These are phyloP conservation scores for Aspergillus hiratsukae DNA, from an alignment of 2,329 filamentous ascomycete genomes.

Conservation along the genomic window DNA sequence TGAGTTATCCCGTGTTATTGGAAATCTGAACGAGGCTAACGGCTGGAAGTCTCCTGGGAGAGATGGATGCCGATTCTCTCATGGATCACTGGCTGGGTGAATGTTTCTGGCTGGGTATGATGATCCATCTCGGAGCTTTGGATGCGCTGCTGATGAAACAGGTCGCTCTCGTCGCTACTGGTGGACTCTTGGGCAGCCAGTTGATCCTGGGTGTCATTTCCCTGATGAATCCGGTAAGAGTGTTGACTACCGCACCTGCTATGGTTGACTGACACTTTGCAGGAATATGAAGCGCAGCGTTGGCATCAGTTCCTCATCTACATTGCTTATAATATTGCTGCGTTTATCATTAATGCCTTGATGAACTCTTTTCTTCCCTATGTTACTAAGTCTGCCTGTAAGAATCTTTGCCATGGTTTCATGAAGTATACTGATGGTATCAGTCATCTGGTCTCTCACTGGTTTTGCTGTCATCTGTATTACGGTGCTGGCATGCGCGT, in stretches of 20 bases:
- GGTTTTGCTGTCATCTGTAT: conserved; percentile 69
- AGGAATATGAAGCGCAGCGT: conserved; percentile 50
- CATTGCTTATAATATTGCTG: conserved; percentile 57
- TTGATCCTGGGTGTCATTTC: conserved; percentile 63
- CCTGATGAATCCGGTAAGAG: conserved; percentile 50
- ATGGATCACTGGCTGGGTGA: conserved; percentile 65
- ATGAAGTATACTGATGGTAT: background rate
- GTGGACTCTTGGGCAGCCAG: conserved; percentile 62
- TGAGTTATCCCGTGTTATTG: conserved; percentile 31
- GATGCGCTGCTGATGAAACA: conserved; percentile 19
- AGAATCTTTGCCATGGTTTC: conserved; percentile 3
- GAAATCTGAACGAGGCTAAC: background rate
- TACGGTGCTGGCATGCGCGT: conserved; percentile 61
- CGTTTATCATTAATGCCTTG: conserved; percentile 63
- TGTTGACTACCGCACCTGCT: background rate
- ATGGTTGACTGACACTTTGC: background rate
- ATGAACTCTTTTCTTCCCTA: conserved; percentile 58
- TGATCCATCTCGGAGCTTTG: background rate
- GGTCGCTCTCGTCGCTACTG: conserved; percentile 61
- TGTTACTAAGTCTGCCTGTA: conserved; percentile 62
- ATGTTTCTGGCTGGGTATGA: conserved; percentile 66
- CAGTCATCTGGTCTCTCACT: conserved; percentile 62
- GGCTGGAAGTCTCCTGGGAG: conserved; percentile 51
- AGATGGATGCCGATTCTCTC: conserved; percentile 59
- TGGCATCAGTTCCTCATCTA: conserved; percentile 76